phyloP scores from a whole-genome alignment of 768 basidiomycete genomes.

The Suillus spraguei region DNA sequence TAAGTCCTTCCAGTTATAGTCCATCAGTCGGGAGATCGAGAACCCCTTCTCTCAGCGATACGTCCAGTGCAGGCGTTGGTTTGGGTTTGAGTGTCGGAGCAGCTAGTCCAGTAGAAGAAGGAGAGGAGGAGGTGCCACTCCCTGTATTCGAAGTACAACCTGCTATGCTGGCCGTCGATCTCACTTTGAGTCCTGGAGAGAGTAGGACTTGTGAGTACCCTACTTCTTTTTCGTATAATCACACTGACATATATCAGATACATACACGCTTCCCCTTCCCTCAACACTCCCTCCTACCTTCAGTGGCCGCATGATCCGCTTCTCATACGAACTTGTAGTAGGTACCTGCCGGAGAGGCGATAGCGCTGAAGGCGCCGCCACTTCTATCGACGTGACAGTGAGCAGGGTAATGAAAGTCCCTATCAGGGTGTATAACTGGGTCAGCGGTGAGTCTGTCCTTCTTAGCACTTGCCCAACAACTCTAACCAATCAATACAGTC shows the following conservation, averaged over 20 bases:
- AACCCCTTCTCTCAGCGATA: constrained; percentile 22
- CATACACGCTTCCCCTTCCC: constrained; percentile 78
- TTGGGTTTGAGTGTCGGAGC: constrained; percentile 24
- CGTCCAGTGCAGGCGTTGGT: constrained; percentile 14
- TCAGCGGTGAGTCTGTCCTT: constrained; percentile 56
- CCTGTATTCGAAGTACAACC: constrained; percentile 88
- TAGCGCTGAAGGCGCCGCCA: constrained; percentile 32
- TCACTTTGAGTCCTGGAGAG: constrained; percentile 81
- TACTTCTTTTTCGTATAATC: not conserved
- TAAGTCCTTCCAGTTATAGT: constrained; percentile 22
- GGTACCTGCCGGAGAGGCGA: constrained; percentile 75
- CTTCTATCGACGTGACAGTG: constrained; percentile 46
- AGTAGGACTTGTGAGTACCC: constrained; percentile 66
- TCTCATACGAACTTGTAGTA: constrained; percentile 90
- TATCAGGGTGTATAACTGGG: constrained; percentile 87
- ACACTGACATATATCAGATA: constrained; percentile 49
- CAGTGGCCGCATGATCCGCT: constrained; percentile 78
- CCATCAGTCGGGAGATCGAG: constrained; percentile 18
- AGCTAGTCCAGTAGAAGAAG: constrained; percentile 34
- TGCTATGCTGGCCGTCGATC: constrained; percentile 87
- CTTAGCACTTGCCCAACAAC: not conserved
- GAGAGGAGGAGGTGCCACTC: constrained; percentile 66
- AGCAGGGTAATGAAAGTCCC: constrained; percentile 90
- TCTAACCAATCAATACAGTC: constrained; percentile 35
- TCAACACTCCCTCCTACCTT: constrained; percentile 88